phyloP scores from a whole-genome alignment of 495 filamentous ascomycete genomes.

The Durotheca rogersii region DNA sequence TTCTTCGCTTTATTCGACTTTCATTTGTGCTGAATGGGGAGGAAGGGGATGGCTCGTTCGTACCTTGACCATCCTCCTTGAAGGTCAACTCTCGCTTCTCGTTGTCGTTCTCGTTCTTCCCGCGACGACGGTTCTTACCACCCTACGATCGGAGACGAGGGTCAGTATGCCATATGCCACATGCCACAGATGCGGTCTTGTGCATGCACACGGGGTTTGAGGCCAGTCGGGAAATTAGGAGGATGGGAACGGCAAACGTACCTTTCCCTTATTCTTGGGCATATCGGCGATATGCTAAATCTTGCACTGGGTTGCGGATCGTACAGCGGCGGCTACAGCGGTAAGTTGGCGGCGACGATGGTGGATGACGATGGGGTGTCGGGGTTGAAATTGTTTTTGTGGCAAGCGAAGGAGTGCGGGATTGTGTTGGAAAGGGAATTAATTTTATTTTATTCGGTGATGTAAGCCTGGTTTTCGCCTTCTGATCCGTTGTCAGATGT shows the following conservation, averaged over 20 bases:
- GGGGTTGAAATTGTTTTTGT: too few relatives aligned
- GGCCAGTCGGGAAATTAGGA: background rate
- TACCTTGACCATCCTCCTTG: slow-evolving; percentile 97
- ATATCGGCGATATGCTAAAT: slow-evolving; percentile 52
- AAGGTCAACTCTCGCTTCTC: slow-evolving; percentile 98
- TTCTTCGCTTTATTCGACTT: background rate
- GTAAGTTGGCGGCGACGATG: too few relatives aligned
- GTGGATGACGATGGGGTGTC: too few relatives aligned
- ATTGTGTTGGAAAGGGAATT: too few relatives aligned
- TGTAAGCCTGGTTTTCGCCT: too few relatives aligned
- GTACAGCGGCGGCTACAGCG: too few relatives aligned
- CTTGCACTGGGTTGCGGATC: too few relatives aligned
- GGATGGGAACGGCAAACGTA: slow-evolving; percentile 49
- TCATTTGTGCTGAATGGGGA: background rate
- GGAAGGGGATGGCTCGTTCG: slow-evolving; percentile 17
- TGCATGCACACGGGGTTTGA: too few relatives aligned
- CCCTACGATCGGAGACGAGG: slow-evolving; percentile 64
- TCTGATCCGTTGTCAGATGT: too few relatives aligned
- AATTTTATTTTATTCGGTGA: too few relatives aligned
- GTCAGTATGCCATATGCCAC: slow-evolving; percentile 8
- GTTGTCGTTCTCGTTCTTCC: slow-evolving; percentile 99
- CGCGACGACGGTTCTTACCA: slow-evolving; percentile 96
- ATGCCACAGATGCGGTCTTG: too few relatives aligned
- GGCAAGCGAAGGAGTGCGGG: too few relatives aligned
- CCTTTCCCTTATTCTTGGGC: slow-evolving; percentile 99